Conservation (phyloP, 2,329 filamentous ascomycete species). For the Keithomyces neogunnii region DNA sequence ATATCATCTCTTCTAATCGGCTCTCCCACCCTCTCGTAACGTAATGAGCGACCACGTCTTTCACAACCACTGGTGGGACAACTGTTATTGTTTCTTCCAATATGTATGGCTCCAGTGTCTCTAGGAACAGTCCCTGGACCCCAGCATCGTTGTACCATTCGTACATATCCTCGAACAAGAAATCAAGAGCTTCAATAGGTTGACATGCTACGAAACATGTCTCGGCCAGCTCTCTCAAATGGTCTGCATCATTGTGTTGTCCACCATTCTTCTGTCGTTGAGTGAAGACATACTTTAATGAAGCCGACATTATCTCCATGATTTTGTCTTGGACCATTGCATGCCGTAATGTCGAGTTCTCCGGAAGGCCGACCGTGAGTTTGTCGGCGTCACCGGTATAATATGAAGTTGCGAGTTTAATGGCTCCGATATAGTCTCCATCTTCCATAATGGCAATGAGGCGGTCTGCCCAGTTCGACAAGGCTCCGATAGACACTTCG, state of each 20-base stretch:
- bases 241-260: conserved; percentile 39
- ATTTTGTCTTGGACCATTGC: conserved; percentile 80
- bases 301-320: conserved; percentile 87
- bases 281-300: conserved; percentile 79
- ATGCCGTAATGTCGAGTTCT: conserved; percentile 68
- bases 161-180: conserved; percentile 85
- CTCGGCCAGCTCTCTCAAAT: conserved; percentile 70
- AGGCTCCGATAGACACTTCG: conserved; percentile 78
- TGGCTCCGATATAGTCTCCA: conserved; percentile 90
- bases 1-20: conserved; percentile 87
- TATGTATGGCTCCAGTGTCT: conserved; percentile 82
- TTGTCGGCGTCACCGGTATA: conserved; percentile 89
- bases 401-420: conserved; percentile 83
- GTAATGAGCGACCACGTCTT: conserved; percentile 76
- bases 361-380: conserved; percentile 85
- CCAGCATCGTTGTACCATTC: conserved; percentile 78
- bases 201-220: conserved; percentile 79
- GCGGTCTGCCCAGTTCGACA: conserved; percentile 96
- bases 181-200: conserved; percentile 68
- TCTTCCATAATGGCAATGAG: conserved; percentile 91
- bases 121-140: conserved; percentile 69
- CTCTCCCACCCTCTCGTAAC: conserved; percentile 66
- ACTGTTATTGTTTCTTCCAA: conserved; percentile 65
- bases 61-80: conserved; percentile 76
- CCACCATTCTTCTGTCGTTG: conserved; percentile 43